These are phyloP conservation scores for Fonsecaea pedrosoi DNA, from an alignment of 2,329 filamentous ascomycete species.

Conservation along the genomic window DNA sequence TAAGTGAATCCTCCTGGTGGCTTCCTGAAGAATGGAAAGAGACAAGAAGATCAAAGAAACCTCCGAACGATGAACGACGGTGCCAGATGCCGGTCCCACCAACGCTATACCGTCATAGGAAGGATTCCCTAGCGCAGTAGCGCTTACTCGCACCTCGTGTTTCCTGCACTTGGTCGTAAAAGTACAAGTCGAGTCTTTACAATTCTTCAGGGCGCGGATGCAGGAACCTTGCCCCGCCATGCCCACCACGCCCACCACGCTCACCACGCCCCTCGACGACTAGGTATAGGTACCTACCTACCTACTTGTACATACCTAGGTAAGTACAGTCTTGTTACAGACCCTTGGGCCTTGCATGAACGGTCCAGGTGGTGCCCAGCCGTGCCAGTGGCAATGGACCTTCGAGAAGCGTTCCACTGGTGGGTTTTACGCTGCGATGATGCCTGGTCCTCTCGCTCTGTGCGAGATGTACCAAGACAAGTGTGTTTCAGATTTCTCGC, in stretches of 20 bases:
- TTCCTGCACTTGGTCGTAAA: neutral
- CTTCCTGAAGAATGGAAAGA: neutral
- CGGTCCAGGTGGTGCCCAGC: neutral
- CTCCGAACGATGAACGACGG: neutral
- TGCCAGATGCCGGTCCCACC: neutral
- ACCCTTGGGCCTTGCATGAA: conserved; percentile 7
- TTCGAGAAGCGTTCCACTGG: conserved; percentile 11
- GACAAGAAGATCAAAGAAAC: neutral
- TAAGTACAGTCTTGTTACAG: no score
- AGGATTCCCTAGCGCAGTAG: conserved; percentile 27
- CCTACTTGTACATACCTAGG: no score
- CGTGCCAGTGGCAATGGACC: neutral
- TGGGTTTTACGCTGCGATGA: neutral
- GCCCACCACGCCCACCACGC: no score
- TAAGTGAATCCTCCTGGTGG: no score
- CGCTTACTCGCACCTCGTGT: conserved; percentile 15
- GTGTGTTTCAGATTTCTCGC: conserved; percentile 11
- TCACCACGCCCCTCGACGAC: no score
- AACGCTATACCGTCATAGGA: conserved; percentile 18
- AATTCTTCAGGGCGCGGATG: conserved; percentile 7
- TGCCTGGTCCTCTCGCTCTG: neutral
- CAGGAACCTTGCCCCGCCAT: conserved; percentile 2
- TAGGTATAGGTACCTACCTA: no score
- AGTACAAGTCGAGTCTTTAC: neutral
- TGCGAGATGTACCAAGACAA: neutral